Evolutionary conservation across 1,284 basidiomycete genomes (phyloP), one percentile per base, ranked within the genome.

Genomic region (Sporisorium reilianum): DNA sequence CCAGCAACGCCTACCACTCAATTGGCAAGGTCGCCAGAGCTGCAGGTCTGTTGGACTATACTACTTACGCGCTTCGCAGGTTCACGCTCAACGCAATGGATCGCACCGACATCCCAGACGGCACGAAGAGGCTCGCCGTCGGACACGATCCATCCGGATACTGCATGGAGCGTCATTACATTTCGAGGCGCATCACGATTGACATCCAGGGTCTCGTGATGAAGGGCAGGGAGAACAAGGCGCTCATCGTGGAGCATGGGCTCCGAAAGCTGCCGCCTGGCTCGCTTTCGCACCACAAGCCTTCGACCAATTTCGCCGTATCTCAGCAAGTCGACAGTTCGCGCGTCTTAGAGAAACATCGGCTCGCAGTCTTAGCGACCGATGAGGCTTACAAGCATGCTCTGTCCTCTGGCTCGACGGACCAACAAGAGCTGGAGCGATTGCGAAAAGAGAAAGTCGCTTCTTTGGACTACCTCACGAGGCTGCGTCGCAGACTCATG

Each of bases 31-130:
- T 20, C 11, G 55, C 55, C 26, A 7, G 46, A 1, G 55, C 55
- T 41, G 55, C 55, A 30, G 55, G 55, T 14, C 46, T 49, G 18
- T 11, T 49, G 10, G 38, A 26, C 9, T 57, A 23, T 25, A 49
- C 23, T 14, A 18, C 55, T 12, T 50, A 41, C 25, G 16, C 55
- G 1, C 18, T 57, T 6, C 45, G 38, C 22, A 18, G 25, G 6
- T 10, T 57, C 22, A 57, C 46, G 18, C 28, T 57, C 36, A 57
- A 50, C 26, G 46, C 46, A 3, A 22, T 57, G 23, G 38, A 42
- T 23, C 36, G 36, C 9, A 16, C 36, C 20, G 46, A 57, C 16
- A 18, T 57, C 23, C 10, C 46, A 6, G 23, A 57, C 5, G 46
- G 23, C 2, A 22, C n/a, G 3, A 40, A 10, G 20, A 49, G 40